Evolutionary conservation across 2,329 filamentous ascomycete genomes (phyloP).

Genomic region (Grosmannia huntii): DNA sequence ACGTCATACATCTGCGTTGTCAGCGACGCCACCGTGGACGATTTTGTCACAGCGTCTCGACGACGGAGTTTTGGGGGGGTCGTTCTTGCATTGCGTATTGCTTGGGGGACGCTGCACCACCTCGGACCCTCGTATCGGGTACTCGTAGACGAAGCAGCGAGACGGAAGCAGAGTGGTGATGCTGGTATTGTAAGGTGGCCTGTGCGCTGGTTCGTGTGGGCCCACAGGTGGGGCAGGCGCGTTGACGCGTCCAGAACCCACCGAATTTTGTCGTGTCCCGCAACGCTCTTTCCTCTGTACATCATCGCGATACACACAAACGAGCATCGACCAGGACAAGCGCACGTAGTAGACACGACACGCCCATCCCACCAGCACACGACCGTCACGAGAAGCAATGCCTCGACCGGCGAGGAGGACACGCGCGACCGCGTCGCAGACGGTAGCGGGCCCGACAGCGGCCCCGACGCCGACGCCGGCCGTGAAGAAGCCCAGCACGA

Average conservation of each 20-base stretch:
- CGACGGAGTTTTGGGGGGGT: too few relatives aligned
- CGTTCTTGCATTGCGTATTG: too few relatives aligned
- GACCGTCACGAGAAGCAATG: constrained; percentile 4
- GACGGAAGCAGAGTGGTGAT: too few relatives aligned
- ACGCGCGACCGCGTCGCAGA: constrained; percentile 7
- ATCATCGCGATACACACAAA: too few relatives aligned
- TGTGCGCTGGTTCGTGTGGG: background rate
- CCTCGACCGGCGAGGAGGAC: constrained; percentile 12
- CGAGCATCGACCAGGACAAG: background rate
- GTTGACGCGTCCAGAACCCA: background rate
- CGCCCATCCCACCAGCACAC: background rate
- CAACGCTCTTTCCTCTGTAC: background rate
- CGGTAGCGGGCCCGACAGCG: background rate
- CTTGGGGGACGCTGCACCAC: too few relatives aligned
- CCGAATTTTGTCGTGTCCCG: background rate
- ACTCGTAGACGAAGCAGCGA: too few relatives aligned
- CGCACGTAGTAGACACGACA: too few relatives aligned
- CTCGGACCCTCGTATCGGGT: too few relatives aligned
- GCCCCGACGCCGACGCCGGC: background rate
- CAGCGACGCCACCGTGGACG: background rate
- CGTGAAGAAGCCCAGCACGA: constrained; percentile 15
- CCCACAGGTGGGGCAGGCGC: background rate
- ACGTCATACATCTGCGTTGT: background rate
- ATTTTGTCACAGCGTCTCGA: background rate
- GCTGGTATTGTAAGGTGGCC: too few relatives aligned